A percentile compares a stretch with the other conserved stretches of the same genome.
phyloP scores from a whole-genome alignment of 2,329 filamentous ascomycete species.

The Cercospora zeae-maydis region DNA sequence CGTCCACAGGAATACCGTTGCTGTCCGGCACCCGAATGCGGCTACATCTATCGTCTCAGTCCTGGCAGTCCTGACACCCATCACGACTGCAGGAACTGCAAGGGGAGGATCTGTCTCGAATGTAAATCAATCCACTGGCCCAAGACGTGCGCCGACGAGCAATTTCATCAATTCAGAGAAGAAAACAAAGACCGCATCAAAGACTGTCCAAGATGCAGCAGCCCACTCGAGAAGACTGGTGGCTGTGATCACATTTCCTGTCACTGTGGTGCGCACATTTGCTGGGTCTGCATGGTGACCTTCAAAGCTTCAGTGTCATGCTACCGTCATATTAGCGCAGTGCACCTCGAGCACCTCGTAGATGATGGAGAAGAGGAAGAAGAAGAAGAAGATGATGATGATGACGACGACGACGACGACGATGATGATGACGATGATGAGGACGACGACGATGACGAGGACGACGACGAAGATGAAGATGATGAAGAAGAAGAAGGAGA shows the following conservation, averaged over 20 bases:
- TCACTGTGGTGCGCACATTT: not conserved
- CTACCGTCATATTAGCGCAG: not conserved
- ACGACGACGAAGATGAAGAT: too few species aligned
- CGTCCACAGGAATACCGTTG: not conserved
- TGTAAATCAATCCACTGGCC: not conserved
- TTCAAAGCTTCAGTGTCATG: not conserved
- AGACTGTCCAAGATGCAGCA: not conserved
- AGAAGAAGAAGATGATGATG: too few species aligned
- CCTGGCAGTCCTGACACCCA: not conserved
- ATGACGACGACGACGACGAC: too few species aligned
- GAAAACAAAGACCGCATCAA: not conserved
- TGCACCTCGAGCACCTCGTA: not conserved
- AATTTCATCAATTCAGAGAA: not conserved
- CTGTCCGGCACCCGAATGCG: slow-evolving; percentile 2
- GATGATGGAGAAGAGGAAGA: too few species aligned
- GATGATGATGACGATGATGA: too few species aligned
- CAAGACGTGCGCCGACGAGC: not conserved
- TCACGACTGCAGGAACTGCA: not conserved
- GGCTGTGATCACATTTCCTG: slow-evolving; percentile 1
- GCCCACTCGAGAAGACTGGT: not conserved
- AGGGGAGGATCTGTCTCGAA: not conserved
- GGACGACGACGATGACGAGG: too few species aligned
- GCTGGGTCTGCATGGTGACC: not conserved
- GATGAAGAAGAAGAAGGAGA: too few species aligned
- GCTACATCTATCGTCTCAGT: not conserved